Evolutionary conservation across 495 filamentous ascomycete species (phyloP), one percentile per base, ranked within the genome.

Genomic region (Trichoderma erinaceum): DNA sequence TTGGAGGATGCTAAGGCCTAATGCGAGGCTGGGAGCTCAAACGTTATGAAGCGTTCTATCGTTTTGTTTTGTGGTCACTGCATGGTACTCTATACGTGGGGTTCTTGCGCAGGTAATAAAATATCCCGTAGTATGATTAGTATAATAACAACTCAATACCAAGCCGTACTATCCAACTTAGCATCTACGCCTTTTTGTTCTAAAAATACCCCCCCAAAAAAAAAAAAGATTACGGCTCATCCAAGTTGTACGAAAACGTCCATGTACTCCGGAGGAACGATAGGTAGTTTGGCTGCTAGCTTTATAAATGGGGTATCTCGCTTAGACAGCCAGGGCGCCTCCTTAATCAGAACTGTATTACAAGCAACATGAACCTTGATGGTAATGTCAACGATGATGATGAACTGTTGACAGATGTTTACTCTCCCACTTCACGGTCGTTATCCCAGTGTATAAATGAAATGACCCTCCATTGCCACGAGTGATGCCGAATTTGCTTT

Each of bases 381-480:
- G 35, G 35, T 23, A 52, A 21, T 23, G 41, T 27, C 41, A 46
- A 2, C 15, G 25, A 38, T 7, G 5, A 7, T 38, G 35, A 38
- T 3, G 8, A 38, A 38, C 3, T 38, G 35, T 38, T 38, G 5
- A 38, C 16, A 18, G 46, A 43, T 38, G 4, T 44, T 70, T 71
- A 82, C 73, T 84, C 82, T 16, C 82, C 82, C 64, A 83, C 79
- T 73, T 83, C 83, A 0, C 82, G 74, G 73, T 84, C 81, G 13
- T 76, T 75, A 64, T 73, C 71, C 81, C 81, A 83, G 64, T 80
- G 79, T 4, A 81, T 78, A 71, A 78, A 82, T 8, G 74, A 78
- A 52, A 84, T 73, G 5, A 82, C 70, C 3, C 66, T 58, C 84
- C 84, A 86, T 32, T 75, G 64, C 78, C 81, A 82, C 8, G 79